Evolutionary conservation across 2,329 filamentous ascomycete species (phyloP).

Genomic region (Macrophomina tecta): DNA sequence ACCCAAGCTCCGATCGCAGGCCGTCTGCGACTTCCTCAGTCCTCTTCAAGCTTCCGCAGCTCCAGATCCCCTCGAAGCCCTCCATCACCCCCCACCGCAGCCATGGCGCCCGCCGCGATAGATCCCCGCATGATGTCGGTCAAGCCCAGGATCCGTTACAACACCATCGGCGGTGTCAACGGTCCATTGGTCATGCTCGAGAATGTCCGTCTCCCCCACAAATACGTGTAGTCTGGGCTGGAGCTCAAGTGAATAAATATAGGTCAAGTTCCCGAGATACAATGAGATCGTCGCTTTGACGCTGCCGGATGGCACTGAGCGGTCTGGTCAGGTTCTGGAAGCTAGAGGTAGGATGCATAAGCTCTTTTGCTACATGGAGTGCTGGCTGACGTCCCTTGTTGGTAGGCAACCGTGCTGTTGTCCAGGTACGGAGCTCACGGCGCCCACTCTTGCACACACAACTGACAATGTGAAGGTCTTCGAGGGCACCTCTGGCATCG

Average conservation of each 20-base stretch:
- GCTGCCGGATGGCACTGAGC: constrained; percentile 90
- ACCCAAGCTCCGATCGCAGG: constrained; percentile 24
- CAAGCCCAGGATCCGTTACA: constrained; percentile 84
- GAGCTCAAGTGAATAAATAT: constrained; percentile 37
- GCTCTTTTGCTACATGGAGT: constrained; percentile 30
- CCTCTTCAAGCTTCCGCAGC: constrained; percentile 6
- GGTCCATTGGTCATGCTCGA: constrained; percentile 97
- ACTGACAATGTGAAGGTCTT: constrained; percentile 72
- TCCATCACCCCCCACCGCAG: constrained; percentile 26
- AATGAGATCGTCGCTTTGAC: constrained; percentile 98
- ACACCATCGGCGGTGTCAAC: constrained; percentile 98
- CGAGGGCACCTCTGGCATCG: constrained; percentile 94
- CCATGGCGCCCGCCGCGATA: constrained; percentile 44
- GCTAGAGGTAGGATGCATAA: constrained; percentile 74
- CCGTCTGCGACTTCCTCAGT: constrained; percentile 12
- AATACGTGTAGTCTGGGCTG: constrained; percentile 1
- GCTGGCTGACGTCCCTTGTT: not conserved
- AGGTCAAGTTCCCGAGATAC: constrained; percentile 97
- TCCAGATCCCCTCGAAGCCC: constrained; percentile 20
- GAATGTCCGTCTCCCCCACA: constrained; percentile 68
- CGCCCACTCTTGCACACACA: not conserved
- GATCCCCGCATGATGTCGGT: constrained; percentile 62
- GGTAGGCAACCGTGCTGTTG: constrained; percentile 86
- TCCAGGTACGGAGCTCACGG: constrained; percentile 71
- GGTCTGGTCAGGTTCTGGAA: constrained; percentile 95